Evolutionary conservation across 768 basidiomycete genomes (phyloP).

Genomic region (Termitomyces sp.): DNA sequence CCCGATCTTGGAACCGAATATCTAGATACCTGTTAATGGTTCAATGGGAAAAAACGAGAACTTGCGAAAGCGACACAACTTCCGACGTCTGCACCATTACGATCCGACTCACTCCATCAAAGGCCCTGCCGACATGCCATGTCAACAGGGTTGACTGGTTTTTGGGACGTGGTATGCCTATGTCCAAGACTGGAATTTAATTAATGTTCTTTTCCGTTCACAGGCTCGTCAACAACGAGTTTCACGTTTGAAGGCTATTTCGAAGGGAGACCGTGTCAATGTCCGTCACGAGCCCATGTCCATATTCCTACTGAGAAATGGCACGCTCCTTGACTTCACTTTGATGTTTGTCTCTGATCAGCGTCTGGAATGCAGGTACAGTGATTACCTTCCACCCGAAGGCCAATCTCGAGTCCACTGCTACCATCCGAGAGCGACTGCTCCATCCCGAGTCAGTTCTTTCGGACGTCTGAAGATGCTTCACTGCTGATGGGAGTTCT

Average conservation of each 20-base stretch:
- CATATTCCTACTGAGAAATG: conserved; percentile 63
- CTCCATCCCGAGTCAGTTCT: conserved; percentile 51
- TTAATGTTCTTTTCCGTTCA: not conserved
- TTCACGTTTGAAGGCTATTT: conserved; percentile 21
- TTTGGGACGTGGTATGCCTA: conserved; percentile 17
- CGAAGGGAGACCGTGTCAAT: conserved; percentile 52
- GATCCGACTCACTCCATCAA: not conserved
- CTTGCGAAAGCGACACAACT: not conserved
- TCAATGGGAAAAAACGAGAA: not conserved
- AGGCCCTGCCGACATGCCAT: not conserved
- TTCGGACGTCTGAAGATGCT: conserved; percentile 55
- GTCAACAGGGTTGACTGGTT: conserved; percentile 18
- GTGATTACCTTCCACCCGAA: conserved; percentile 54
- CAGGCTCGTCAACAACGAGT: conserved; percentile 19
- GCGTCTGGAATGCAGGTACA: conserved; percentile 34
- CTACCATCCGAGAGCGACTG: conserved; percentile 54
- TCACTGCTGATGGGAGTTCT: conserved; percentile 52
- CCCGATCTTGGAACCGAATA: not conserved
- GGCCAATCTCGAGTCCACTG: conserved; percentile 40
- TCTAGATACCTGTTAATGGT: not conserved
- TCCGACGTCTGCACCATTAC: not conserved
- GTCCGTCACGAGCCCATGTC: conserved; percentile 49
- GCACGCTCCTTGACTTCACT: conserved; percentile 20
- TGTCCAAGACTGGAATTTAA: not conserved
- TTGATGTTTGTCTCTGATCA: not conserved